Percentiles rank a stretch among this genome's conserved stretches.
These are phyloP conservation scores for Stagonosporopsis vannaccii DNA, from an alignment of 2,329 filamentous ascomycete species.

Conservation along the genomic window DNA sequence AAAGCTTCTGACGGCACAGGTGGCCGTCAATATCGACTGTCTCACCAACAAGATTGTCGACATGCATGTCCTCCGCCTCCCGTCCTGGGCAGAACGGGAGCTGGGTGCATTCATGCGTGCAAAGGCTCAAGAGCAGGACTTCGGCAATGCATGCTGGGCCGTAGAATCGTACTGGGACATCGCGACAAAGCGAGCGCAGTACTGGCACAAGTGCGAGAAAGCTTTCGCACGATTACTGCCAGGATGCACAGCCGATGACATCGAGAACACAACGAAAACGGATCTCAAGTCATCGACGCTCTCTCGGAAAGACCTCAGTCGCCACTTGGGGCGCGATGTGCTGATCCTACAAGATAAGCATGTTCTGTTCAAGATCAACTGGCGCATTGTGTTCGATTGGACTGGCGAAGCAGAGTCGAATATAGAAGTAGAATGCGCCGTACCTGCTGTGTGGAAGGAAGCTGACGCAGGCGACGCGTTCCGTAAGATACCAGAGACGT, in stretches of 20 bases:
- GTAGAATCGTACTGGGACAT: slow-evolving; percentile 73
- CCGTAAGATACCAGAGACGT: slow-evolving; percentile 65
- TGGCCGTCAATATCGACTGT: slow-evolving; percentile 64
- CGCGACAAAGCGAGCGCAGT: slow-evolving; percentile 65
- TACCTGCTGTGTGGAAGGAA: slow-evolving; percentile 69
- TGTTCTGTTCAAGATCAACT: slow-evolving; percentile 63
- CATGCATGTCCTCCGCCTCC: slow-evolving; percentile 63
- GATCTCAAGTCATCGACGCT: slow-evolving; percentile 21
- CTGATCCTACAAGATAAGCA: slow-evolving; percentile 44
- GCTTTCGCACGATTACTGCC: slow-evolving; percentile 52
- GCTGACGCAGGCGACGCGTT: slow-evolving; percentile 65
- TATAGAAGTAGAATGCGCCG: slow-evolving; percentile 62
- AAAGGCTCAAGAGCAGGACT: slow-evolving; percentile 56
- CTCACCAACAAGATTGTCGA: slow-evolving; percentile 58
- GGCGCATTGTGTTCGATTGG: slow-evolving; percentile 74
- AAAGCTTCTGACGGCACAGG: slow-evolving; percentile 64
- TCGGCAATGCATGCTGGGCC: slow-evolving; percentile 69
- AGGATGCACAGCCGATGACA: slow-evolving; percentile 19
- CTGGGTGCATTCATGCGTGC: slow-evolving; percentile 62
- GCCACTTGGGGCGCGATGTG: slow-evolving; percentile 48
- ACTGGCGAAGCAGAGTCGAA: slow-evolving; percentile 72
- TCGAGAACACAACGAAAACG: slow-evolving; percentile 27
- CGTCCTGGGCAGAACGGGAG: slow-evolving; percentile 66
- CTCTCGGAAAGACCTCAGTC: slow-evolving; percentile 58
- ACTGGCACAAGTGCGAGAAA: slow-evolving; percentile 65